Base-by-base conservation (phyloP, 169 alveolate genomes). In the Plasmodium ovale region DNA sequence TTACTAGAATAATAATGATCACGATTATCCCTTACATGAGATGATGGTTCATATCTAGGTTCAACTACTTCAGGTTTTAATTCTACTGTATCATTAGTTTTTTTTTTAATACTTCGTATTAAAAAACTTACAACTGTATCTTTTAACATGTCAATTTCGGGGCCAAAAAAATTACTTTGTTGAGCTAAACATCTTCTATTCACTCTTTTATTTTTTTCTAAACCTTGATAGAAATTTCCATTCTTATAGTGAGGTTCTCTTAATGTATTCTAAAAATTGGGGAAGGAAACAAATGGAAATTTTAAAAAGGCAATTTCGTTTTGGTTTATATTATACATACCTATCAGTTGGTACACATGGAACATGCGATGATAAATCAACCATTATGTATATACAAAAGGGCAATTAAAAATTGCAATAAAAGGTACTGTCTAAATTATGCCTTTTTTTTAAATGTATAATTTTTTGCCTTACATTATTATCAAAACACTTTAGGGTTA, bases 381-480 rank as follows among this genome's bases (percentile, higher is more conserved):
- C n/a, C n/a, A n/a, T n/a, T n/a, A n/a, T n/a, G n/a, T n/a, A n/a
- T n/a, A n/a, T n/a, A n/a, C n/a, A n/a, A n/a, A n/a, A 27, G 27
- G 35, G 49, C 0, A 19, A 7, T 16, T 19, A 58, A 37, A 37
- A 65, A 35, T 6, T 7, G 12, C 14, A 12, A 37, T 31, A 47
- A 47, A 65, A 65, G 9, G 42, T 65, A 37, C 10, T n/a, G n/a
- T n/a, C n/a, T n/a, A n/a, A n/a, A n/a, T n/a, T n/a, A n/a, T n/a
- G n/a, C n/a, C n/a, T n/a, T 19, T 65, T 31, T 27, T 31, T 31
- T 35, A 16, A 65, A 65, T 12, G 51, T 12, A 25, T 4, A 10
- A 10, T 35, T 65, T 35, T 65, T n/a, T 65, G 35, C 35, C 73
- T n/a, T 65, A 65, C 73, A 25, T 65, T 65, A 65, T 65, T 65